These are phyloP conservation scores for Lasiosphaeris hirsuta DNA, from an alignment of 495 filamentous ascomycete species.

Conservation along the genomic window DNA sequence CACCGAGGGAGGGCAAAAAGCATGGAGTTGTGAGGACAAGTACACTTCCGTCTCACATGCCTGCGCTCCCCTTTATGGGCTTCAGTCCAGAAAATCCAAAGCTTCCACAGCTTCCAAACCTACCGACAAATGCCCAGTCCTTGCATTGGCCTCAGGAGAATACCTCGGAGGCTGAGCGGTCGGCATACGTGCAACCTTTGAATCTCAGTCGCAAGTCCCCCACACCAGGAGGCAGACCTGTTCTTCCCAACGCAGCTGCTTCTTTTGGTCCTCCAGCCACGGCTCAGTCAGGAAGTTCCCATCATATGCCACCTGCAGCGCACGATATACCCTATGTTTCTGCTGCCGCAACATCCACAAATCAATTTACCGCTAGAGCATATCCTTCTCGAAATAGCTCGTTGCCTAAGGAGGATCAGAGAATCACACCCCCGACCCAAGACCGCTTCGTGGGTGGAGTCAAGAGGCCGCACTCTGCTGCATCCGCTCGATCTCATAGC, in stretches of 20 bases:
- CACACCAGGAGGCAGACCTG: conserved; percentile 10
- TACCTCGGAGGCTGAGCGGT: conserved; percentile 10
- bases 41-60: conserved; percentile 29
- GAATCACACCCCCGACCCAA: too few relatives aligned
- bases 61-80: conserved; percentile 28
- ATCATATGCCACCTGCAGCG: not conserved
- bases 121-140: conserved; percentile 12
- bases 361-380: too few relatives aligned
- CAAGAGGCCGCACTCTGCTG: too few relatives aligned
- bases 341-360: too few relatives aligned
- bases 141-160: not conserved
- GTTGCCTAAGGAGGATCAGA: too few relatives aligned
- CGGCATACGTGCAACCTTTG: conserved; percentile 2
- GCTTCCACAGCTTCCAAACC: conserved; percentile 1
- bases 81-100: conserved; percentile 9
- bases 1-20: not conserved
- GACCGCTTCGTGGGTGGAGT: too few relatives aligned
- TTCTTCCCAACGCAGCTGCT: conserved; percentile 10
- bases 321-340: not conserved
- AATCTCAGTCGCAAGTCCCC: not conserved
- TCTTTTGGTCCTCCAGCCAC: conserved; percentile 1
- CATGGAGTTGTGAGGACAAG: conserved; percentile 22
- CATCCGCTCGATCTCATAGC: too few relatives aligned
- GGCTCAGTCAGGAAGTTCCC: not conserved
- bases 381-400: too few relatives aligned